phyloP scores from a whole-genome alignment of 2,329 filamentous ascomycete genomes.

The Akanthomyces uredinophilus region DNA sequence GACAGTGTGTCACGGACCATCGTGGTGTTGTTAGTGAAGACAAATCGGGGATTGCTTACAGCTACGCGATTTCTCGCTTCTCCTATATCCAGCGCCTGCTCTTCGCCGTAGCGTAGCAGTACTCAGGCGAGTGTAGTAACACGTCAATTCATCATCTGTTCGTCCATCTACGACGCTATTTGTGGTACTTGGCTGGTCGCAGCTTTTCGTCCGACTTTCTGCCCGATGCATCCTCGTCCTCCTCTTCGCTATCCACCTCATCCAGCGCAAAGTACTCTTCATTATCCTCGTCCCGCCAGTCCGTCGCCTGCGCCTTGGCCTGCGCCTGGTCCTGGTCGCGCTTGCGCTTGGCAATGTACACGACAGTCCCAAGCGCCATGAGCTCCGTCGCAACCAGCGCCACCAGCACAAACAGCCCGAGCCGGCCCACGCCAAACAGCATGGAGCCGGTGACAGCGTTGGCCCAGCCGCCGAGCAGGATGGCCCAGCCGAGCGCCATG shows the following conservation, averaged over 20 bases:
- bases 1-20: too few species aligned
- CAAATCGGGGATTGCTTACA: too few species aligned
- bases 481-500: slow-evolving; percentile 13
- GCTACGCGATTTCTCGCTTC: too few species aligned
- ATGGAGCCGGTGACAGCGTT: slow-evolving; percentile 8
- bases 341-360: slow-evolving; percentile 7
- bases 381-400: neutral
- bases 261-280: slow-evolving; percentile 15
- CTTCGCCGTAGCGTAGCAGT: neutral
- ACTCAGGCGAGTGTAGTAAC: neutral
- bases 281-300: slow-evolving; percentile 8
- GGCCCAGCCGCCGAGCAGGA: slow-evolving; percentile 13
- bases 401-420: neutral
- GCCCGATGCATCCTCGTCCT: slow-evolving; percentile 7
- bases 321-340: neutral
- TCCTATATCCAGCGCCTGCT: neutral
- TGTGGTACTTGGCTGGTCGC: slow-evolving; percentile 10
- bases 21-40: too few species aligned
- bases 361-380: neutral
- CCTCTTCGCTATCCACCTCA: slow-evolving; percentile 4
- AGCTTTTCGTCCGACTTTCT: slow-evolving; percentile 11
- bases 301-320: neutral
- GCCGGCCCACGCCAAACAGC: slow-evolving; percentile 5
- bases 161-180: neutral
- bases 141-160: neutral